Base-by-base conservation (phyloP, 345 rosid species). In the Fremontodendron californicum region DNA sequence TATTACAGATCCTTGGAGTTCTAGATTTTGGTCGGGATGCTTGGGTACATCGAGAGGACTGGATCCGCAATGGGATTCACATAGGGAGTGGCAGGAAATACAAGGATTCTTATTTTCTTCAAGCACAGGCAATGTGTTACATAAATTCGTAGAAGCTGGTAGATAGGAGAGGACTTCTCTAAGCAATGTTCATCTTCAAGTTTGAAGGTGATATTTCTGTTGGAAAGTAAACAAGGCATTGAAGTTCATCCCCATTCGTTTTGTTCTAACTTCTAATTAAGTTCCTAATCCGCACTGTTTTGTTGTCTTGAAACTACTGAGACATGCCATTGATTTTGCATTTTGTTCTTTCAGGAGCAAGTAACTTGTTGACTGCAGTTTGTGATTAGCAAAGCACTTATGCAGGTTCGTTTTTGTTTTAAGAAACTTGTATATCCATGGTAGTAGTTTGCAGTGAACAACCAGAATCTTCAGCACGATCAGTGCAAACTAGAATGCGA, bases 21-120 rank as follows among this genome's bases (percentile, higher is more conserved):
- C 65, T 93, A 52, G 99, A 96, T 80, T 86, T 92, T 76, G 90
- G 91, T 27, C 89, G 98, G 31, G 99, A 96, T 75, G 97, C 96
- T 37, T 96, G 99, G 98, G 82, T 96, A 64, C 89, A 91, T 73
- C 86, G 93, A 40, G 91, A 84, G 37, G 96, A 96, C 61, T 96
- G 99, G 99, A 90, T 91, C 75, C 86, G 83, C 37, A 92, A 83
- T 71, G 99, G 99, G 70, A 86, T 96, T 80, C 89, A 88, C 78
- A 55, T 87, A 18, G 96, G 93, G 16, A 90, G 88, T 65, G 89
- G 88, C 76, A 90, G 89, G 82, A 96, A 93, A 87, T 96, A 96
- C 86, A 92, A 86, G 86, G 98, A 96, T 79, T 96, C 98, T 46
- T 90, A 86, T 83, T 93, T 85, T 70, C 83, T 93, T 75, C 92